Base-by-base conservation (phyloP, 83 land plant species). In the Isoetes engelmannii region DNA sequence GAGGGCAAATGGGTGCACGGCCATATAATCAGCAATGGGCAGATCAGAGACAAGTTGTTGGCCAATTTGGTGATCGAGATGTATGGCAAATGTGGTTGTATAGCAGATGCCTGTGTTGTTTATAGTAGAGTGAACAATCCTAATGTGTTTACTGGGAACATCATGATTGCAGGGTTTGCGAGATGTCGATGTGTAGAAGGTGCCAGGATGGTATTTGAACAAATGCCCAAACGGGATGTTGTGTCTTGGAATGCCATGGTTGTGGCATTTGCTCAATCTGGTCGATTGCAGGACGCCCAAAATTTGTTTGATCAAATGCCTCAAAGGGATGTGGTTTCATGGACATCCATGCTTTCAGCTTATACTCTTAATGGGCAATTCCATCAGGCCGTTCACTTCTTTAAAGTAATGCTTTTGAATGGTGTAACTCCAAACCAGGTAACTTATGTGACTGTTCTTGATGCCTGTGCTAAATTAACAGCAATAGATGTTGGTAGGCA, bases 331-430 rank as follows among this genome's bases (percentile, higher is more conserved):
- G 79, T 74, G 69, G 85, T 84, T 28, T 61, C 83, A 17, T 77
- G 78, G 69, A 86, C 86, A 4, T 72, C 87, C 0, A 69, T 86
- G 81, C 81, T 86, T 82, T 65, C 71, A 61, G 87, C 87, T 18
- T 70, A 81, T 47, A 70, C 78, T 3, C 76, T 74, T 18, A 59
- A 63, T 28, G 83, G 78, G 8, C 70, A 64, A 19, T 71, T 73
- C n/a, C 57, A 75, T 5, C 86, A 85, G 17, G 87, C 89, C 56
- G 63, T 84, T n/a, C 50, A 62, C 20, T 13, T 81, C 72, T 86
- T 86, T 51, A 45, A 47, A 4, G 47, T 71, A 76, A 86, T 86
- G 89, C 20, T 55, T 45, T 6, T 69, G 61, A 48, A 55, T 44
- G 50, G 83, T 37, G 42, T 50, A 19, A 50, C 63, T 58, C 51